Base-by-base conservation (phyloP, 768 basidiomycete species). In the Sporobolomyces roseus region DNA sequence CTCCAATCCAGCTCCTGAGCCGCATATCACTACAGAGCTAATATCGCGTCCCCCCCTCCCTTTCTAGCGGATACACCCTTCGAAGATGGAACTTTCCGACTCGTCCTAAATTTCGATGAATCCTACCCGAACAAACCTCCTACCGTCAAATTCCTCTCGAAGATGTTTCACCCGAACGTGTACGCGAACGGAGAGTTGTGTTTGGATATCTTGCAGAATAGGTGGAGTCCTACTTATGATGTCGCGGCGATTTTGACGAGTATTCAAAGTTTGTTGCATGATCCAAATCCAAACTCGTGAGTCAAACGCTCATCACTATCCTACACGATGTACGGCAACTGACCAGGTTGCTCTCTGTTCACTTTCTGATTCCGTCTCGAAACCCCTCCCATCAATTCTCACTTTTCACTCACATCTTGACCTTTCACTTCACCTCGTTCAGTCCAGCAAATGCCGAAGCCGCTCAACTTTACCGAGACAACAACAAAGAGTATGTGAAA, bases 51-150 rank as follows among this genome's bases (percentile, higher is more conserved):
- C 38, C 17, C 27, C 36, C 10, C 25, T 2, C 8, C 0, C 38
- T 10, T 8, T 29, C 16, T 33, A 97, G 96, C 88, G 78, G 96
- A 98, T 67, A 99, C 96, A 9, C 96, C 96, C 0, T 99, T 99
- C 79, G 96, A 98, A 80, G 96, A 98, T 75, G 96, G 96, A 75
- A 98, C 94, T 19, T 98, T 99, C 86, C 92, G 93, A 77, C 88
- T 97, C 32, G 83, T 92, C 53, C 84, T 99, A 55, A 90, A 88
- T 1, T 98, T 99, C 75, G 93, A 98, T 78, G 96, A 99, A 76
- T 89, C 90, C 10, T 99, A 99, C 80, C 96, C 96, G 21, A 99
- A 96, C 83, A 97, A 97, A 78, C 93, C 96, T 0, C 96, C 96
- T 3, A 88, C 90, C 8, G 94, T 99, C 74, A 93, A 93, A 77